phyloP scores from a whole-genome alignment of 1,284 basidiomycete species.

The Malassezia obtusa region DNA sequence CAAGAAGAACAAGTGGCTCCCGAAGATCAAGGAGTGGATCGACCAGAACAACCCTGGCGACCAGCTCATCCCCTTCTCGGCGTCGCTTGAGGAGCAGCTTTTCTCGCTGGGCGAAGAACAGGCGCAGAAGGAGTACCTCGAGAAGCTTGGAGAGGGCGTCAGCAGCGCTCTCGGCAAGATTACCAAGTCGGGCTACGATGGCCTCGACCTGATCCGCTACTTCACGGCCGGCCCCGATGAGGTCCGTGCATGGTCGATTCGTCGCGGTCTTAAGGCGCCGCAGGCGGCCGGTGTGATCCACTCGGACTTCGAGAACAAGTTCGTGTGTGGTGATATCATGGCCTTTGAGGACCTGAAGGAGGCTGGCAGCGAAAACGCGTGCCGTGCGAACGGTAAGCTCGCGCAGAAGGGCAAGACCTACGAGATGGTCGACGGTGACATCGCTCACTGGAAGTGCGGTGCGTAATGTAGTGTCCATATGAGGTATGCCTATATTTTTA shows the following conservation, averaged over 20 bases:
- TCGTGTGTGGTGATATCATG: conserved; percentile 99
- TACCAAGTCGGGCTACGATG: conserved; percentile 45
- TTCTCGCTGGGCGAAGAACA: conserved; percentile 50
- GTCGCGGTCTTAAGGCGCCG: conserved; percentile 84
- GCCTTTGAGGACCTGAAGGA: conserved; percentile 80
- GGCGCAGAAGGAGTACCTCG: conserved; percentile 28
- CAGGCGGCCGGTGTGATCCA: conserved; percentile 98
- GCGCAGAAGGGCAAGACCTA: conserved; percentile 95
- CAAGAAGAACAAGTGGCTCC: conserved; percentile 99
- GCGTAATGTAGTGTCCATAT: conserved; percentile 4
- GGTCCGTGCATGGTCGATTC: conserved; percentile 92
- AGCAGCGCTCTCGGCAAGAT: conserved; percentile 43
- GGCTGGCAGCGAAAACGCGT: conserved; percentile 75
- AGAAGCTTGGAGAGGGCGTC: conserved; percentile 34
- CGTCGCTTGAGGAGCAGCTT: conserved; percentile 86
- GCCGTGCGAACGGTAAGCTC: conserved; percentile 91
- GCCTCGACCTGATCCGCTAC: conserved; percentile 42
- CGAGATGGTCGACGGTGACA: conserved; percentile 53
- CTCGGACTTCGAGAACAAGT: conserved; percentile 89
- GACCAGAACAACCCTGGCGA: conserved; percentile 95
- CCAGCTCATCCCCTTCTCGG: conserved; percentile 90
- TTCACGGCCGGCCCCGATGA: conserved; percentile 95
- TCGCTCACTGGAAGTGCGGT: conserved; percentile 33
- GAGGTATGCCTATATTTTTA: background rate
- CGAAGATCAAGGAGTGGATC: conserved; percentile 98